phyloP scores from a whole-genome alignment of 208 protist species.

The Trypanosoma platydactyli region DNA sequence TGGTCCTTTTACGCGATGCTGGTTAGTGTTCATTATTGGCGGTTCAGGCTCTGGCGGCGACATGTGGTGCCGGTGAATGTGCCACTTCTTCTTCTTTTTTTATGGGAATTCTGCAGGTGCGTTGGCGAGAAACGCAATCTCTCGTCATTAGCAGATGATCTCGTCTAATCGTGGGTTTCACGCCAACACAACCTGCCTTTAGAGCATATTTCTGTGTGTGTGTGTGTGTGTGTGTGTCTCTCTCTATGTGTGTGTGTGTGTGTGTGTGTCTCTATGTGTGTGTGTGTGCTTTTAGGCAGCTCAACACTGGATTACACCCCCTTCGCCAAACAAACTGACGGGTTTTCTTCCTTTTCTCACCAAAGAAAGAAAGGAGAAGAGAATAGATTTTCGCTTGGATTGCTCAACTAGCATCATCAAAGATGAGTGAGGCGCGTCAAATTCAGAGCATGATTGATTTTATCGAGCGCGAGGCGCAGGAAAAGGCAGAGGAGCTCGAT shows the following conservation, averaged over 20 bases:
- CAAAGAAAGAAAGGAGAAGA: not conserved
- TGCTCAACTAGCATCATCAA: constrained; percentile 25
- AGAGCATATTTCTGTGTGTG: no score
- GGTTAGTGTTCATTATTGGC: constrained; percentile 72
- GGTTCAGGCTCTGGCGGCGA: constrained; percentile 60
- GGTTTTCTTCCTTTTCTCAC: not conserved
- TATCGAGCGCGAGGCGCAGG: constrained; percentile 91
- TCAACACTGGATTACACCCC: no score
- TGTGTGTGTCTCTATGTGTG: no score
- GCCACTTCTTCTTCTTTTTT: constrained; percentile 45
- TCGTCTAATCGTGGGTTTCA: not conserved
- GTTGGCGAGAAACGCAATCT: not conserved
- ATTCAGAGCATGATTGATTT: constrained; percentile 95
- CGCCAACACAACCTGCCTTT: no score
- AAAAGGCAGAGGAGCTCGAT: constrained; percentile 89
- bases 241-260: no score
- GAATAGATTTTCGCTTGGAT: constrained; percentile 2
- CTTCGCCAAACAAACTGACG: no score
- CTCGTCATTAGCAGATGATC: not conserved
- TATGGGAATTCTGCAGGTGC: constrained; percentile 32
- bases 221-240: no score
- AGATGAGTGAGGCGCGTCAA: constrained; percentile 86
- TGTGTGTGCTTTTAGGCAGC: no score
- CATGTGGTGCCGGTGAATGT: constrained; percentile 76
- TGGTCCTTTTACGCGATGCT: constrained; percentile 84